phyloP scores from a whole-genome alignment of 1,139 yeast species.

The Geotrichum aggregatum region DNA sequence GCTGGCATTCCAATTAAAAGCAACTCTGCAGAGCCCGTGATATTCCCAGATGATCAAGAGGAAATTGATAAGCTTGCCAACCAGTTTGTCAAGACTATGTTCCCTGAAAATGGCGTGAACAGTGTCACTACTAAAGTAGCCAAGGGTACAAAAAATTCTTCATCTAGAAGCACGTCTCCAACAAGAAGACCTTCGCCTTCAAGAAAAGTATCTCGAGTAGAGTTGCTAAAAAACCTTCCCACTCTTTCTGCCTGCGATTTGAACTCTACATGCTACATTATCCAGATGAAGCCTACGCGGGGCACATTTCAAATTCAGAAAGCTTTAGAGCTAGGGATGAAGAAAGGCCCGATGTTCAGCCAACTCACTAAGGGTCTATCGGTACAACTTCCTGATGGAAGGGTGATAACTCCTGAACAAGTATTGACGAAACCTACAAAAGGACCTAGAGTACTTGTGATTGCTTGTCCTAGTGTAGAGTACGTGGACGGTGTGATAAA shows the following conservation, averaged over 20 bases:
- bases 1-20: slow-evolving; percentile 44
- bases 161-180: neutral
- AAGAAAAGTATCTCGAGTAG: neutral
- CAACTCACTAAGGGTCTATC: slow-evolving; percentile 57
- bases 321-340: slow-evolving; percentile 68
- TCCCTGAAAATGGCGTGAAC: slow-evolving; percentile 15
- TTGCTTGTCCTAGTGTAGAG: slow-evolving; percentile 64
- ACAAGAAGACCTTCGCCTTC: too few species aligned
- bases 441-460: slow-evolving; percentile 58
- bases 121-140: neutral
- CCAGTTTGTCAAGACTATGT: slow-evolving; percentile 25
- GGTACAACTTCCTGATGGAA: slow-evolving; percentile 59
- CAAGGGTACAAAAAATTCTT: neutral
- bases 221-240: neutral
- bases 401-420: slow-evolving; percentile 58
- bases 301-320: slow-evolving; percentile 70
- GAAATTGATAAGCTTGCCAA: slow-evolving; percentile 16
- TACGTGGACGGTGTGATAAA: slow-evolving; percentile 42
- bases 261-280: slow-evolving; percentile 53
- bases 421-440: slow-evolving; percentile 62
- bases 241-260: slow-evolving; percentile 11
- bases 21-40: neutral
- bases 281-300: slow-evolving; percentile 62
- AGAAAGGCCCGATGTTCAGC: slow-evolving; percentile 58
- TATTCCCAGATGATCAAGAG: neutral